Conservation (phyloP, 805 yeast species). For the Spathaspora sp. region DNA sequence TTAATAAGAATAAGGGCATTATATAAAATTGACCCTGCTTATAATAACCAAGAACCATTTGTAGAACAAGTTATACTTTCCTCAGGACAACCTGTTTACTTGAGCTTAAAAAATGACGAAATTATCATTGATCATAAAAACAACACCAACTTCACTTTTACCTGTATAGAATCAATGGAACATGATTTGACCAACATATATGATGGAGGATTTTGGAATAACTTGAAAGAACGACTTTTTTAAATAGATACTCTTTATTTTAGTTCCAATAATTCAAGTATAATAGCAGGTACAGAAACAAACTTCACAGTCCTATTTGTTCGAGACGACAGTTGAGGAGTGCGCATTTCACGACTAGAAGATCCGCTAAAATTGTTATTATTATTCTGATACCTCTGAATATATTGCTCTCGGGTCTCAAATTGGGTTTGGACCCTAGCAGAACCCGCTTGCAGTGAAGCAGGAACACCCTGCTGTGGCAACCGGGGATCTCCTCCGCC, state of each 20-base stretch:
- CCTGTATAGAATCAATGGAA: constrained; percentile 20
- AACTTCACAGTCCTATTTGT: neutral
- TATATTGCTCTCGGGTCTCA: too few species aligned
- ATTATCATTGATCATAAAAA: constrained; percentile 14
- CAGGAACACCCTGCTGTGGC: neutral
- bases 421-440: too few species aligned
- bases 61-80: constrained; percentile 19
- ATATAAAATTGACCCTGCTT: constrained; percentile 15
- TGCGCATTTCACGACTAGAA: neutral
- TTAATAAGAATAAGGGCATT: constrained; percentile 28
- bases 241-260: neutral
- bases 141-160: constrained; percentile 8
- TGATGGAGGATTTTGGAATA: constrained; percentile 46
- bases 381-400: too few species aligned
- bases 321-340: neutral
- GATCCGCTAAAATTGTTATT: neutral
- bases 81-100: constrained; percentile 18
- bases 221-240: constrained; percentile 28
- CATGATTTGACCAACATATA: constrained; percentile 41
- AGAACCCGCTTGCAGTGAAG: neutral
- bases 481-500: too few species aligned
- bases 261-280: neutral
- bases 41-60: constrained; percentile 12
- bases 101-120: constrained; percentile 24
- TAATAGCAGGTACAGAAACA: neutral